phyloP scores from a whole-genome alignment of 2,329 filamentous ascomycete species.

The Diaporthe capsici region DNA sequence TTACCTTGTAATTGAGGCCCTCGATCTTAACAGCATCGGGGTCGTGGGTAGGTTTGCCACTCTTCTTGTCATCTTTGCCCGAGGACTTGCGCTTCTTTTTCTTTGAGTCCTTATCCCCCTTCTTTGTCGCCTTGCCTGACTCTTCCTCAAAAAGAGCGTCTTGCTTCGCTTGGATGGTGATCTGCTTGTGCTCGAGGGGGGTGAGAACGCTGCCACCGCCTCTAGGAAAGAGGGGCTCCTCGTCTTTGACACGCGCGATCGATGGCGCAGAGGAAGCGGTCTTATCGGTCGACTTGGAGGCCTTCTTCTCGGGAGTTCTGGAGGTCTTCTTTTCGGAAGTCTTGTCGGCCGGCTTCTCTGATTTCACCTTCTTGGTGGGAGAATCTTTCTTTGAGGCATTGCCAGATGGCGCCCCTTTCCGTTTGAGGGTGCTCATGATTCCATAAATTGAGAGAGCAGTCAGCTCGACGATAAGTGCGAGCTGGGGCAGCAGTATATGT shows the following conservation, averaged over 20 bases:
- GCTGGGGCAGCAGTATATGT: neutral
- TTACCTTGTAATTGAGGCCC: slow-evolving; percentile 89
- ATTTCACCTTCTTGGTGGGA: slow-evolving; percentile 63
- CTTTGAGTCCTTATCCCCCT: slow-evolving; percentile 59
- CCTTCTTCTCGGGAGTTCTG: slow-evolving; percentile 51
- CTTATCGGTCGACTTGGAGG: slow-evolving; percentile 45
- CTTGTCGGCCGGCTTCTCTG: slow-evolving; percentile 51
- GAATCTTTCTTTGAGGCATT: slow-evolving; percentile 63
- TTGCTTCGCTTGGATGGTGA: slow-evolving; percentile 90
- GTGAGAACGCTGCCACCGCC: slow-evolving; percentile 93
- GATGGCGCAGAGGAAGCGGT: slow-evolving; percentile 30
- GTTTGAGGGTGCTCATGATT: slow-evolving; percentile 70
- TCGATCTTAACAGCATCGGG: slow-evolving; percentile 80
- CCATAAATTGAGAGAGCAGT: slow-evolving; percentile 40
- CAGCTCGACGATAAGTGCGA: neutral
- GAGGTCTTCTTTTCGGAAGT: slow-evolving; percentile 50
- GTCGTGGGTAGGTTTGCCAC: slow-evolving; percentile 57
- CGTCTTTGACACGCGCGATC: slow-evolving; percentile 73
- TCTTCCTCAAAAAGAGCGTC: slow-evolving; percentile 93
- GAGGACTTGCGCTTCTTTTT: slow-evolving; percentile 70
- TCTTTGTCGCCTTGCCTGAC: slow-evolving; percentile 65
- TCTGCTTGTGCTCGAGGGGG: slow-evolving; percentile 95
- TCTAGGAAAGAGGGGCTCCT: slow-evolving; percentile 92
- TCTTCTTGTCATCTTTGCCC: slow-evolving; percentile 64
- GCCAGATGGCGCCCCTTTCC: slow-evolving; percentile 70